These are phyloP conservation scores for Phialemoniopsis sp. DNA, from an alignment of 2,329 filamentous ascomycete species.

Conservation along the genomic window DNA sequence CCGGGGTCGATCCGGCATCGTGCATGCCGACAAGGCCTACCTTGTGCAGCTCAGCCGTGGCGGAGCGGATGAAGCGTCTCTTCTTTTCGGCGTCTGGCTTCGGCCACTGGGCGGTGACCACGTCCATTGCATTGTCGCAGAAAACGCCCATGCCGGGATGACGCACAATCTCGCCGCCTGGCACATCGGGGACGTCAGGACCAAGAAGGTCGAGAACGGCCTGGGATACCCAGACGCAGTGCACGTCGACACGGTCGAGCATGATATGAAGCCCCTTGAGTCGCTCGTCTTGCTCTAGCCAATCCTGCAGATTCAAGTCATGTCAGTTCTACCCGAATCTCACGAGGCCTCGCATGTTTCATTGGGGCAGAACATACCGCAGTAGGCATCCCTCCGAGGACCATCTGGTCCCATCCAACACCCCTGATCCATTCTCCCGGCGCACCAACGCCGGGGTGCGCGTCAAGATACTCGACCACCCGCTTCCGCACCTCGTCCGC, in stretches of 20 bases:
- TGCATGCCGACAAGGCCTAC: slow-evolving; percentile 66
- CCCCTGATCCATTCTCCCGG: slow-evolving; percentile 60
- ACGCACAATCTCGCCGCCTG: slow-evolving; percentile 60
- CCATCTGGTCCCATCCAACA: slow-evolving; percentile 67
- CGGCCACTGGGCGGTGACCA: slow-evolving; percentile 54
- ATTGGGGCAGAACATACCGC: slow-evolving; percentile 39
- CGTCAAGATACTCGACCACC: slow-evolving; percentile 44
- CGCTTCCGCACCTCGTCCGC: slow-evolving; percentile 50
- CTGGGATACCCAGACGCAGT: slow-evolving; percentile 66
- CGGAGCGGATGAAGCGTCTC: slow-evolving; percentile 49
- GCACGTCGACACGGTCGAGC: slow-evolving; percentile 66
- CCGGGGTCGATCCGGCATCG: slow-evolving; percentile 59
- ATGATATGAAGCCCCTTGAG: slow-evolving; percentile 59
- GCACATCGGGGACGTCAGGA: slow-evolving; percentile 42
- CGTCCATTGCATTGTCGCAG: slow-evolving; percentile 69
- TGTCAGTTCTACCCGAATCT: not conserved
- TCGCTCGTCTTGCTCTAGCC: slow-evolving; percentile 47
- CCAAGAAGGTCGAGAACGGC: slow-evolving; percentile 60
- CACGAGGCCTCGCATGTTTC: slow-evolving; percentile 3
- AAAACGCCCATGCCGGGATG: slow-evolving; percentile 64
- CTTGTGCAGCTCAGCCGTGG: slow-evolving; percentile 59
- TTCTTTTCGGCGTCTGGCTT: slow-evolving; percentile 49
- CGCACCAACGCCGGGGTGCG: slow-evolving; percentile 46
- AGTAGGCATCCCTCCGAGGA: slow-evolving; percentile 61
- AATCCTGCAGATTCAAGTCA: slow-evolving; percentile 30